These are phyloP conservation scores for Dimocarpus longan DNA, from an alignment of 345 rosid genomes.

Conservation along the genomic window DNA sequence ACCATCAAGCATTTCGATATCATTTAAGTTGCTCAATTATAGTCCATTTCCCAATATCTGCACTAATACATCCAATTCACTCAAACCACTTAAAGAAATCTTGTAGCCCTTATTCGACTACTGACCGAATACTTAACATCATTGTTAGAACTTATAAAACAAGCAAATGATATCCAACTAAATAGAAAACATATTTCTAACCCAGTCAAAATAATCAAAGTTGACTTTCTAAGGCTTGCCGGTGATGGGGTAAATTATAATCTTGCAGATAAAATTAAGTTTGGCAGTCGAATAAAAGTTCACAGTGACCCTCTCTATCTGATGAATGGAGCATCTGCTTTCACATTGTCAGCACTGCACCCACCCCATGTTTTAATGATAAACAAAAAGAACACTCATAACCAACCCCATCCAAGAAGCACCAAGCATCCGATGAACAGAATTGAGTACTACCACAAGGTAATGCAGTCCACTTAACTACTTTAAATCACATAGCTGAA, in stretches of 20 bases:
- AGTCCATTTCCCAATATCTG: not conserved
- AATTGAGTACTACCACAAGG: not conserved
- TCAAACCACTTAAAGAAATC: not conserved
- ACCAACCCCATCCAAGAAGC: not conserved
- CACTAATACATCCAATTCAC: not conserved
- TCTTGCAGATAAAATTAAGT: not conserved
- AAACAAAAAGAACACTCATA: not conserved
- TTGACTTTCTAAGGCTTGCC: conserved; percentile 1
- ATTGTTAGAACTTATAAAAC: not conserved
- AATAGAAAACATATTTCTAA: not conserved
- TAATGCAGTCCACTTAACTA: not conserved
- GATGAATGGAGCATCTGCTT: not conserved
- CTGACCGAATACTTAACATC: not conserved
- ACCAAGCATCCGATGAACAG: conserved; percentile 12
- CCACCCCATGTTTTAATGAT: not conserved
- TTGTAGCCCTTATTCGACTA: not conserved
- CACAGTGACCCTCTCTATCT: not conserved
- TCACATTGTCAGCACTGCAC: not conserved
- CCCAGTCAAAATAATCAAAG: not conserved
- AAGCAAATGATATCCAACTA: not conserved
- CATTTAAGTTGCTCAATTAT: not conserved
- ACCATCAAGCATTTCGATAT: not conserved
- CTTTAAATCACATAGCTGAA: not conserved
- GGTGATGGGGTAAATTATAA: not conserved
- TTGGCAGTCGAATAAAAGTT: not conserved